Evolutionary conservation across 306 rosid genomes (phyloP).

Genomic region (Quercus cerris): DNA sequence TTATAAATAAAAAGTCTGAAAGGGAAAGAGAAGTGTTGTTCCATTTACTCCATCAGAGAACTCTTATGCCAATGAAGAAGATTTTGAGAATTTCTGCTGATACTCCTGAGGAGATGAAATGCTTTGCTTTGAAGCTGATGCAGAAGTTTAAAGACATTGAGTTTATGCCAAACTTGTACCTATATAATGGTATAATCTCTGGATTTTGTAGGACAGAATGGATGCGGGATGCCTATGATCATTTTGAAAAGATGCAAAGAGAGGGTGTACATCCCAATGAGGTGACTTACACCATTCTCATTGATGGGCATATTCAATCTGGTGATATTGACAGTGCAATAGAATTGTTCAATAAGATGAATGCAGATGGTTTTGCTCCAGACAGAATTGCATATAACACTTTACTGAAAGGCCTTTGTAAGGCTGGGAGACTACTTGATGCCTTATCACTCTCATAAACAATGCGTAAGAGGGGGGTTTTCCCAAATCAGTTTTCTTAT

Average conservation of each 20-base stretch:
- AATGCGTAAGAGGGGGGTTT: constrained; percentile 32
- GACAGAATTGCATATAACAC: constrained; percentile 35
- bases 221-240: constrained; percentile 31
- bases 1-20: not conserved
- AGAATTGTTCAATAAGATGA: constrained; percentile 40
- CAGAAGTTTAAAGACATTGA: constrained; percentile 18
- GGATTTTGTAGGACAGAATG: constrained; percentile 29
- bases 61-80: constrained; percentile 3
- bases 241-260: constrained; percentile 37
- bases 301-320: constrained; percentile 30
- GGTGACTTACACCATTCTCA: constrained; percentile 42
- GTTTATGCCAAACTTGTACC: constrained; percentile 29
- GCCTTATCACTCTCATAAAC: constrained; percentile 30
- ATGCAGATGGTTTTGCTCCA: constrained; percentile 30
- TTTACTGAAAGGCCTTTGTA: constrained; percentile 31
- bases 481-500: constrained; percentile 10
- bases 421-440: constrained; percentile 27
- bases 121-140: constrained; percentile 25
- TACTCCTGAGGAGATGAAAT: constrained; percentile 19
- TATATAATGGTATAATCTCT: constrained; percentile 35
- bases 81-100: not conserved
- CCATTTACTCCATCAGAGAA: constrained; percentile 17
- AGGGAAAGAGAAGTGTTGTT: constrained; percentile 28
- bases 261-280: constrained; percentile 39
- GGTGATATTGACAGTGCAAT: constrained; percentile 35